Base-by-base conservation (phyloP, 2,329 filamentous ascomycete genomes). In the Cladosporium sp. region DNA sequence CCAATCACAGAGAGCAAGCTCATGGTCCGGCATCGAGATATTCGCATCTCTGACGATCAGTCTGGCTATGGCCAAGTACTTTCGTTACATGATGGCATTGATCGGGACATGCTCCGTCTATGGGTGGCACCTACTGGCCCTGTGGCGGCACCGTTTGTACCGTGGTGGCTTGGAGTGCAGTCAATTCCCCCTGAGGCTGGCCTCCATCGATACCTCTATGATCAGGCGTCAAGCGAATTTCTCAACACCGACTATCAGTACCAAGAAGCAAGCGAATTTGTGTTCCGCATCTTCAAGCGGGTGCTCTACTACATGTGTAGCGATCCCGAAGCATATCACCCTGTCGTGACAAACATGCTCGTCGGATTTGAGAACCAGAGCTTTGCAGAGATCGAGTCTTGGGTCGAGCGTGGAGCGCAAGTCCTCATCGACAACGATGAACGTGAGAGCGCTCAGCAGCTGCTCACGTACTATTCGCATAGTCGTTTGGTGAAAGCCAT, bases 1-100 rank as follows among this genome's bases (percentile, higher is more conserved):
- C 79, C 81, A 0, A 67, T 82, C n/a, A 79, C 78, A 0, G 80
- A 83, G 60, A 67, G 69, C 17, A 78, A 82, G 59, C 69, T 82
- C 2, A 77, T 78, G 63, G 72, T 74, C 22, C 68, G 71, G 7
- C 71, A 73, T 6, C 70, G 72, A 22, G 72, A 74, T 55, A 70
- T 66, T 38, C 65, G 71, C 9, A 74, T 74, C 25, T 65, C 69
- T 15, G 70, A 74, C 42, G 70, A 73, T 30, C 69, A 73, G 63
- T 67, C 70, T n/a, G 72, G 70, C 2, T 74, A 73, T 28, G 72
- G 72, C 1, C 70, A 73, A 51, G 70, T 74, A 3, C 64, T 72
- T 0, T 69, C 66, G 22, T 62, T 73, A 12, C 63, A 59, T 14
- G 58, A 65, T 6, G 57, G 65, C 25, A 67, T 64, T 36, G 65